Evolutionary conservation across 129 eudicot species (phyloP), one percentile per base, ranked within the genome.

Genomic region (Chrysanthemum lavandulifolium): DNA sequence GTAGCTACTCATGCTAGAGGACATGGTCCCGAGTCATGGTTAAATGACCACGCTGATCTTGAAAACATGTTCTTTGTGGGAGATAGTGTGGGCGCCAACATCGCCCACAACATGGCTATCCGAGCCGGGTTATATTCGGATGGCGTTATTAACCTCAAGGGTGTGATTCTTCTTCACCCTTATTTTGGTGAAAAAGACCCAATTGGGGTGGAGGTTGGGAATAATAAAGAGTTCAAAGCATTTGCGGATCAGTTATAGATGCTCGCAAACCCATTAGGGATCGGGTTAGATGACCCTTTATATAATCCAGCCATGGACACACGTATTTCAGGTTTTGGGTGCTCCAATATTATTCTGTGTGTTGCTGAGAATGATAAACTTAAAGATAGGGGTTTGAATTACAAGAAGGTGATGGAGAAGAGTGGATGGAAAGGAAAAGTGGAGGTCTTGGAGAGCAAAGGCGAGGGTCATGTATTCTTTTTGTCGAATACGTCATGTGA

Each of bases 401-500:
- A 58, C 27, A 72, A 72, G 15, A 45, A 72, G 4, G 76, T 57
- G 27, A 72, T 72, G 48, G 76, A 73, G 18, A 27, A 12, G 5
- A 73, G 69, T 62, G 77, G 70, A 4, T 73, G 70, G 77, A 73
- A 62, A 29, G 70, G 77, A 6, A 50, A 27, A 50, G 23, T 73
- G 2, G 77, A 73, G 61, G 13, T 73, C 13, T 27, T 73, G 50
- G 77, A 73, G 47, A 73, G 13, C 5, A 16, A 62, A 62, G 70
- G 77, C 33, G 77, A 49, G 51, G 52, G 61, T 0, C 77, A 76
- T 76, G 75, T 68, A 9, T 76, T 76, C 59, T 69, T 67, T 68
- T 10, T 76, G 3, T 59, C 16, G 5, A 13, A 76, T 49, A 16
- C 61, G 10, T 19, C 61, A 13, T 3, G 61, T 68, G 63, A 48